A percentile compares a stretch with the other conserved stretches of the same genome.
Evolutionary conservation across 139 green algal species (phyloP).

Genomic region (Chlamydomonas sp.): DNA sequence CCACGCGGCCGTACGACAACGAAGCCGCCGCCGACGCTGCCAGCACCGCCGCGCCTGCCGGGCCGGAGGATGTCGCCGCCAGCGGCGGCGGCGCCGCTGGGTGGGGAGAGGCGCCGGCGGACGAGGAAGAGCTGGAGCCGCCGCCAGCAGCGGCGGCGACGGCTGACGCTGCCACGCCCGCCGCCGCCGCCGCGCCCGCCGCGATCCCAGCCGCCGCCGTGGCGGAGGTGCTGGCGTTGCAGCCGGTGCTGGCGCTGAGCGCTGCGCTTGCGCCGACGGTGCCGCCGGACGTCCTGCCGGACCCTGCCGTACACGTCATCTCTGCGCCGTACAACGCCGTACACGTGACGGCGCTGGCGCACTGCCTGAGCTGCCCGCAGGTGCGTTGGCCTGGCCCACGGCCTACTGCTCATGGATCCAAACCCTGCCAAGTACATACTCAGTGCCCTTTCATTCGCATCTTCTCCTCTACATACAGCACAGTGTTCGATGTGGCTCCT

Average conservation of each 20-base stretch:
- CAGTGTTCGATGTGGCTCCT: too few relatives aligned
- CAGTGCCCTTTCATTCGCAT: too few relatives aligned
- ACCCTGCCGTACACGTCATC: conserved; percentile 1
- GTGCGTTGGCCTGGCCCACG: neutral
- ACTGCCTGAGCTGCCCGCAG: conserved; percentile 16
- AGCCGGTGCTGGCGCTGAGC: conserved; percentile 19
- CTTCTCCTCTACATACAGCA: too few relatives aligned
- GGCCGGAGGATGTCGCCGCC: neutral
- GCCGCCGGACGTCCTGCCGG: conserved; percentile 23
- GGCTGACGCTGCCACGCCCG: too few relatives aligned
- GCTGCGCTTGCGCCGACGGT: conserved; percentile 20
- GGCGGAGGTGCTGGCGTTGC: neutral
- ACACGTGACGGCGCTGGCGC: conserved; percentile 17
- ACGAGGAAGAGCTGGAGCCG: too few relatives aligned
- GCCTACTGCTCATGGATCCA: too few relatives aligned
- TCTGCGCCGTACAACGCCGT: neutral
- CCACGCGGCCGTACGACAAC: neutral
- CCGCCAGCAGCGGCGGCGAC: neutral
- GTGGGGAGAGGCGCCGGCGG: too few relatives aligned
- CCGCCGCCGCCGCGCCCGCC: neutral
- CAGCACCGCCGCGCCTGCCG: neutral
- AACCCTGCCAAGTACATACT: too few relatives aligned
- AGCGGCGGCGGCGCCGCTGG: too few relatives aligned
- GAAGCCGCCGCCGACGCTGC: neutral
- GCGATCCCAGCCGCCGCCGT: neutral